Percentiles rank a stretch among this genome's conserved stretches.
Conservation (phyloP, 2,329 filamentous ascomycete species). For the Xylogone sp. region DNA sequence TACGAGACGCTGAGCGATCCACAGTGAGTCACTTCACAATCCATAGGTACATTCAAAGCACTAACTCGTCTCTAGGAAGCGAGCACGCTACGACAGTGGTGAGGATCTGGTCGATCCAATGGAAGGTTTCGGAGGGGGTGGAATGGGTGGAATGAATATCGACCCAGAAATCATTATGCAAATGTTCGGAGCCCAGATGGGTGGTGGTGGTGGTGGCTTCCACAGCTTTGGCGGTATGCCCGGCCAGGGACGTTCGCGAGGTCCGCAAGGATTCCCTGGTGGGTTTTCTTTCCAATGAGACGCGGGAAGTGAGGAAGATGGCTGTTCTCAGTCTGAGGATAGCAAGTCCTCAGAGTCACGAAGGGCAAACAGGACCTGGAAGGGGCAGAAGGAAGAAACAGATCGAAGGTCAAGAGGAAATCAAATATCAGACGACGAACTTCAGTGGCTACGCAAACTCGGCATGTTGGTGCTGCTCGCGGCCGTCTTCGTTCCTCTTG, state of each 20-base stretch:
- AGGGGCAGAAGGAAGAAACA: background rate
- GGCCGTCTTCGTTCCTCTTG: constrained; percentile 25
- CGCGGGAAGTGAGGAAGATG: constrained; percentile 17
- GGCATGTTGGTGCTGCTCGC: constrained; percentile 25
- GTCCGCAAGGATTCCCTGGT: constrained; percentile 39
- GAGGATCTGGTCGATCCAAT: constrained; percentile 85
- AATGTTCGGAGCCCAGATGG: constrained; percentile 31
- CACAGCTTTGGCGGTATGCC: constrained; percentile 44
- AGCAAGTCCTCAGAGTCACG: background rate
- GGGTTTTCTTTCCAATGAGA: constrained; percentile 57
- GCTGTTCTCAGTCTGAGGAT: background rate
- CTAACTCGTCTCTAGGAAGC: constrained; percentile 61
- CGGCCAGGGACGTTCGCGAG: constrained; percentile 19
- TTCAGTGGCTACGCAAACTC: constrained; percentile 20
- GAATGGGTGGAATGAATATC: constrained; percentile 43
- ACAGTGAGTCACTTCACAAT: constrained; percentile 60
- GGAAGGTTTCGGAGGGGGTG: constrained; percentile 66
- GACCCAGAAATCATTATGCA: constrained; percentile 31
- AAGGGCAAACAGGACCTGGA: background rate
- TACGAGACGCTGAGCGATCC: constrained; percentile 94
- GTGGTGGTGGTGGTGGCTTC: constrained; percentile 43
- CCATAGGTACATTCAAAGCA: constrained; percentile 5
- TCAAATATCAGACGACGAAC: constrained; percentile 12
- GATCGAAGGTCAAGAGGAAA: background rate
- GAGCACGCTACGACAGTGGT: constrained; percentile 85